Evolutionary conservation across 2,329 filamentous ascomycete species (phyloP).

Genomic region (Clonostachys rhizophaga): DNA sequence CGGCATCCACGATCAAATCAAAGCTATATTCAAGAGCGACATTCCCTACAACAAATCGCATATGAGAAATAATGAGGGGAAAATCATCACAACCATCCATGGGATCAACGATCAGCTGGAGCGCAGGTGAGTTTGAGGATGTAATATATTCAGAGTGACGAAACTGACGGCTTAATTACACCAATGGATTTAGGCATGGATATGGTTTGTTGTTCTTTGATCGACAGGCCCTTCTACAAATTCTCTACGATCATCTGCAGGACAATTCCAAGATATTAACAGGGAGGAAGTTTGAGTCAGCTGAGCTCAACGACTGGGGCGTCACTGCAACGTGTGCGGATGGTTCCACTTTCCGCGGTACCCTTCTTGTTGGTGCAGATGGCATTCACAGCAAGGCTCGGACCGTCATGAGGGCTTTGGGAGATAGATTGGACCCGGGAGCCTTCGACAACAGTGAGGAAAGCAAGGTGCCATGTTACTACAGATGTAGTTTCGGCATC

Average conservation of each 20-base stretch:
- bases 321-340: not conserved
- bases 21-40: not conserved
- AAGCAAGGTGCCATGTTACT: not conserved
- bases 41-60: not conserved
- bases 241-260: not conserved
- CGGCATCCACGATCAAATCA: constrained; percentile 13
- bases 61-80: too few species aligned
- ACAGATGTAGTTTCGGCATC: not conserved
- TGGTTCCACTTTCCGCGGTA: not conserved
- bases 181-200: not conserved
- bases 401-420: not conserved
- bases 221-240: not conserved
- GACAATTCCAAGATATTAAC: not conserved
- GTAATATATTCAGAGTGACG: too few species aligned
- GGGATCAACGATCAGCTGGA: too few species aligned
- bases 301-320: not conserved
- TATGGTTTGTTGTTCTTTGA: not conserved
- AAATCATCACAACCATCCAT: too few species aligned
- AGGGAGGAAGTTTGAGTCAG: not conserved
- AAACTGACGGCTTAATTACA: too few species aligned
- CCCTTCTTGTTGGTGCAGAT: not conserved
- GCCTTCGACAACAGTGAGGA: not conserved
- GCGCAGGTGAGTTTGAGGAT: too few species aligned
- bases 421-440: not conserved
- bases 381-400: constrained; percentile 1